Percentiles rank a stretch among this genome's conserved stretches.
Conservation (phyloP, 2,329 filamentous ascomycete genomes). For the Botrytis squamosa region DNA sequence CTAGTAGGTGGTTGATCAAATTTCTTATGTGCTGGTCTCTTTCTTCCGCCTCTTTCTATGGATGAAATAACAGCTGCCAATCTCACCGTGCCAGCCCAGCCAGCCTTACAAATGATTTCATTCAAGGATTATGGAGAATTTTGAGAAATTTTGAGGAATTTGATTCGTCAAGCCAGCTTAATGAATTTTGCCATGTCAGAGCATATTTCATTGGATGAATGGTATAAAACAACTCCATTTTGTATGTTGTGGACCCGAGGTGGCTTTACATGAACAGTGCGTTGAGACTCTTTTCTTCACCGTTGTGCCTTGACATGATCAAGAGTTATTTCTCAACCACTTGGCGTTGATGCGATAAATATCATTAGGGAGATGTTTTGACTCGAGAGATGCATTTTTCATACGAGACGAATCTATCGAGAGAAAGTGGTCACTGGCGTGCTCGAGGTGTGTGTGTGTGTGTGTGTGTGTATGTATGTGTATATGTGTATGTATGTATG, state of each 20-base stretch:
- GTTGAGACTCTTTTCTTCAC: slow-evolving; percentile 10
- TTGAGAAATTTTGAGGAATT: neutral
- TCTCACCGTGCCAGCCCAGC: slow-evolving; percentile 18
- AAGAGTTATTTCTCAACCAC: neutral
- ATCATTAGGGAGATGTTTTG: neutral
- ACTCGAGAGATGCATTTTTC: neutral
- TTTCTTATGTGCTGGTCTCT: slow-evolving; percentile 10
- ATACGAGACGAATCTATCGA: neutral
- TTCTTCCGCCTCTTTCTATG: slow-evolving; percentile 8
- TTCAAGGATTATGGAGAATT: slow-evolving; percentile 7
- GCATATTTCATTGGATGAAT: slow-evolving; percentile 3
- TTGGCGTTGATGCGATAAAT: slow-evolving; percentile 3
- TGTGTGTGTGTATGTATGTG: neutral
- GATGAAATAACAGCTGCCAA: slow-evolving; percentile 9
- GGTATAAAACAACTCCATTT: neutral
- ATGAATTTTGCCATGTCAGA: slow-evolving; percentile 21
- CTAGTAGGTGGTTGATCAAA: neutral
- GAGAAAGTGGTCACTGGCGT: neutral
- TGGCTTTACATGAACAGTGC: slow-evolving; percentile 2
- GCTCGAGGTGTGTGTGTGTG: neutral
- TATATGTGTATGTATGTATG: neutral
- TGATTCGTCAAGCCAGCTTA: slow-evolving; percentile 16
- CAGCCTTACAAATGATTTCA: slow-evolving; percentile 19
- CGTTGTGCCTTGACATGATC: neutral
- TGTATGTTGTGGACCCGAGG: slow-evolving; percentile 7